A percentile compares a stretch with the other conserved stretches of the same genome.
These are phyloP conservation scores for Trametes versicolor DNA, from an alignment of 1,284 basidiomycete species.

Conservation along the genomic window DNA sequence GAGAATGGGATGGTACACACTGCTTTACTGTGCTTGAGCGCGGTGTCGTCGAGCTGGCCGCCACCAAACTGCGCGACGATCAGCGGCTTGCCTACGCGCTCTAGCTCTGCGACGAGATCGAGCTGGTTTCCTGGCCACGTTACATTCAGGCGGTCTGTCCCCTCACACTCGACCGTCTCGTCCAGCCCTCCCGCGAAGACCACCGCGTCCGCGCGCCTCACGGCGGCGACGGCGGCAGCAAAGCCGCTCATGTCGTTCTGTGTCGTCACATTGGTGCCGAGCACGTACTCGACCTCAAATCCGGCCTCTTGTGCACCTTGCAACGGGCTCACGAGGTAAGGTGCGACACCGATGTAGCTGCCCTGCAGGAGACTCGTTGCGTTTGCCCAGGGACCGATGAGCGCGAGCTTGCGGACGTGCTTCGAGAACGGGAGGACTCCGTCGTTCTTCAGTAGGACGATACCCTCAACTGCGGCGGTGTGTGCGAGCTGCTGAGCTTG, in stretches of 20 bases:
- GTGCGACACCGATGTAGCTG: constrained; percentile 62
- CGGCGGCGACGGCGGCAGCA: constrained; percentile 46
- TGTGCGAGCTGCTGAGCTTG: constrained; percentile 59
- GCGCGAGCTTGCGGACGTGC: constrained; percentile 54
- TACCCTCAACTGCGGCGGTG: constrained; percentile 59
- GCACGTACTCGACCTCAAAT: constrained; percentile 53
- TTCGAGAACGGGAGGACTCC: constrained; percentile 58
- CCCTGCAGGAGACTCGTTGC: constrained; percentile 65
- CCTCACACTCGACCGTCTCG: constrained; percentile 61
- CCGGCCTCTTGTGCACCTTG: constrained; percentile 57
- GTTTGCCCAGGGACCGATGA: constrained; percentile 66
- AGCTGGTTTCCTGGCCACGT: constrained; percentile 66
- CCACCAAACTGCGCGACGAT: constrained; percentile 65
- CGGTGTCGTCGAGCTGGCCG: constrained; percentile 61
- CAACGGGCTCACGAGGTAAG: constrained; percentile 62
- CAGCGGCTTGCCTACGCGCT: constrained; percentile 57
- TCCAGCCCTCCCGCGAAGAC: constrained; percentile 59
- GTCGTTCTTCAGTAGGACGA: constrained; percentile 66
- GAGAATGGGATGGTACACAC: too few relatives aligned
- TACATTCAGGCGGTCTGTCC: constrained; percentile 58
- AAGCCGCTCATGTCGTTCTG: constrained; percentile 54
- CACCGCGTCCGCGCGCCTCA: constrained; percentile 47
- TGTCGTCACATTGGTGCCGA: constrained; percentile 53
- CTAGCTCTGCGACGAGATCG: constrained; percentile 55
- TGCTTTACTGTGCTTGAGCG: constrained; percentile 53